Base-by-base conservation (phyloP, 2,329 filamentous ascomycete genomes). In the Aspergillus carbonarius region DNA sequence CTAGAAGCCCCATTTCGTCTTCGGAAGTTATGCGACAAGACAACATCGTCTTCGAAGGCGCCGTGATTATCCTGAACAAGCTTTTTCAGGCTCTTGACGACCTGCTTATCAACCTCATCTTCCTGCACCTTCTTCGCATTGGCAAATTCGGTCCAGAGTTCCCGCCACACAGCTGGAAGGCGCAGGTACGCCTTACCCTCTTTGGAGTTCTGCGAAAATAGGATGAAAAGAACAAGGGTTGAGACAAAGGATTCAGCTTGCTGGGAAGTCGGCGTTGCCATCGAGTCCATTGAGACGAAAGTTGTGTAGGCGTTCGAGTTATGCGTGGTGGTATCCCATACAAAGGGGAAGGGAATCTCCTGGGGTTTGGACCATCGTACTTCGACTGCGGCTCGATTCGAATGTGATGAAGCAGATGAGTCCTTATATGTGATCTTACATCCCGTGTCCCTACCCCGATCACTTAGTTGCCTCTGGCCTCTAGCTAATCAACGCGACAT, bases 191-290 rank as follows among this genome's bases (percentile, higher is more conserved):
- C 85, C 72, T 96, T 98, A 63, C 96, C 92, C 69, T 98, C 93
- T 66, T 91, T 95, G 0, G 85, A 76, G 15, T 87, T 90, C n/a
- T 85, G 83, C 1, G 87, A 86, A 63, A 92, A 96, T 0, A 96
- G 81, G 40, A 90, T 83, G 72, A 96, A 97, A 1, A 99, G 78
- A 1, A 90, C 91, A 12, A 86, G 82, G 0, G 92, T 96, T 5
- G 92, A 90, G 42, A 95, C 83, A 66, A 88, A 98, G 1, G 88
- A 88, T 73, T 98, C 93, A 5, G 95, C 96, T 71, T 99, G 93
- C 63, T 88, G 86, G 12, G 81, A 66, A 54, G 92, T 89, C 0
- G 92, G 86, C 0, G 92, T 89, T 10, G 92, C 89, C 44, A 96
- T 76, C 0, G 83, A 82, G 4, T 78, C 81, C 89, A 97, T 96